Base-by-base conservation (phyloP, 305 asterid species). In the Salvia sclarea region DNA sequence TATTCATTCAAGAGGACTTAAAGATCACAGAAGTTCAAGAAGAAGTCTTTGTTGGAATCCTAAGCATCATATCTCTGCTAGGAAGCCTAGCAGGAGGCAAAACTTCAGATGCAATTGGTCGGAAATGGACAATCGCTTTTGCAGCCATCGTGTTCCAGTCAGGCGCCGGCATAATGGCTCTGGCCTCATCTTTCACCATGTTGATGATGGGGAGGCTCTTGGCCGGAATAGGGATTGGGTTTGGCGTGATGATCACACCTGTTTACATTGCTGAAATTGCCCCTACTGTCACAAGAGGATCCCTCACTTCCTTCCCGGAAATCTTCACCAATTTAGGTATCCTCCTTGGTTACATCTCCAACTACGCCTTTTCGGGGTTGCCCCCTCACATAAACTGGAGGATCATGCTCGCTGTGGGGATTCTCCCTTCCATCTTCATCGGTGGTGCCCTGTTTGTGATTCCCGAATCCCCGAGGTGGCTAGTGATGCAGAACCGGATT, bases 221-320 rank as follows among this genome's bases (percentile, higher is more conserved):
- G 53, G 84, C 88, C 3, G 93, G 93, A 17, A 76, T 84, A 12
- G 90, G 93, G n/a, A 70, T 84, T 3, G 93, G 93, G n/a, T 86
- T 84, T 3, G 90, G 86, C 0, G 63, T 86, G 37, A 86, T 86
- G 93, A 84, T 86, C 54, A 82, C 93, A 1, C 93, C 90, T 0
- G 81, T 86, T 2, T 86, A 86, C 37, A 86, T 84, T 0, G 93
- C 86, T 0, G 93, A 84, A 76, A 84, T 86, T 31, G 81, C 93
- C 12, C 90, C 93, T 3, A 35, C 81, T 2, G 64, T 41, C 45
- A 50, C 79, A 0, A 63, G 93, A 40, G 93, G 93, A 8, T 80
- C 88, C 5, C 58, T 86, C 25, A 84, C 93, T 16, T 82, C 93
- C 3, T 81, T 84, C 61, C 93, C 93, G 0, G 90, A 86, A 58